Conservation (phyloP, 2,329 filamentous ascomycete species). For the Xylogone sp. region DNA sequence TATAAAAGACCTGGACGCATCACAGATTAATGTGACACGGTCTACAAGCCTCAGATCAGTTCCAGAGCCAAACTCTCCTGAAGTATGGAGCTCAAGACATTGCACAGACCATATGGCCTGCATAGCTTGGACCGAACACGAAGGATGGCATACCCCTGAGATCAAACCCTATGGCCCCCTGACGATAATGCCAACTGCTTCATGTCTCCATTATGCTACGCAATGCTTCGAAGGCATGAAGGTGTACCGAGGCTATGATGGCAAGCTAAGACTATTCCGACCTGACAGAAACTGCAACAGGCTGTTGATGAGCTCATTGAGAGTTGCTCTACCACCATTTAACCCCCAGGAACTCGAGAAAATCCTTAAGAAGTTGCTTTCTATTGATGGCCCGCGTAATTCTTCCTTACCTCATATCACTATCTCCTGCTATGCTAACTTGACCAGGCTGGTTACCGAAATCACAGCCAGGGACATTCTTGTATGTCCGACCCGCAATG, state of each 20-base stretch:
- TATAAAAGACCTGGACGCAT: constrained; percentile 48
- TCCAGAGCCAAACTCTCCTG: constrained; percentile 29
- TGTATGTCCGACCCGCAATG: constrained; percentile 84
- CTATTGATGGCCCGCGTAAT: constrained; percentile 57
- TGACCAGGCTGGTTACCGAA: constrained; percentile 68
- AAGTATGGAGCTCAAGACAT: constrained; percentile 14
- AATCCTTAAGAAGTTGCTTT: constrained; percentile 68
- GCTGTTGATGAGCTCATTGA: constrained; percentile 50
- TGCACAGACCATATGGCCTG: constrained; percentile 87
- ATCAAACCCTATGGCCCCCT: constrained; percentile 76
- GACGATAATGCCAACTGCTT: constrained; percentile 74
- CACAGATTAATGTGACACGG: constrained; percentile 51
- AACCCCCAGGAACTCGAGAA: constrained; percentile 68
- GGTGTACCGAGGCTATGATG: constrained; percentile 70
- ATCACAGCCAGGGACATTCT: constrained; percentile 62
- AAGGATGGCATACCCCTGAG: constrained; percentile 71
- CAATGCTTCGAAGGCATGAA: constrained; percentile 81
- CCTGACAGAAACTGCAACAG: constrained; percentile 48
- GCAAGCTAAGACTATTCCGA: constrained; percentile 60
- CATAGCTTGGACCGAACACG: constrained; percentile 58
- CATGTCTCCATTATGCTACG: constrained; percentile 81
- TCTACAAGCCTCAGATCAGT: constrained; percentile 46
- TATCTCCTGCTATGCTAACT: not conserved
- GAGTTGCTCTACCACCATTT: constrained; percentile 74
- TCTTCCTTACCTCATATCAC: not conserved